Percentiles rank a stretch among this genome's conserved stretches.
Conservation (phyloP, 2,329 filamentous ascomycete species). For the Ploettnerulaceae sp. region DNA sequence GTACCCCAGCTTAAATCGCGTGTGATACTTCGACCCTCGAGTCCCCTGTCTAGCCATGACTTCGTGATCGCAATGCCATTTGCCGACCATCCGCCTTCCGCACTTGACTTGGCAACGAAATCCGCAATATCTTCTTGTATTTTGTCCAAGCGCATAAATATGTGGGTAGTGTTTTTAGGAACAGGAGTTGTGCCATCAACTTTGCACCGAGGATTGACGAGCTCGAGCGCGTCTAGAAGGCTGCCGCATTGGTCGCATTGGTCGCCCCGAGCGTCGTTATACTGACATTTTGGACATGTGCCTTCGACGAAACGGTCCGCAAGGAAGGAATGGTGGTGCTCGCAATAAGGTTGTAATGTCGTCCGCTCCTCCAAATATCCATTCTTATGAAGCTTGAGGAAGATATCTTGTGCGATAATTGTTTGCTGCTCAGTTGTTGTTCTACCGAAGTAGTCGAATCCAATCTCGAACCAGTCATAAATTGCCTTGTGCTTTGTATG, state of each 20-base stretch:
- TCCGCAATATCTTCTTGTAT: conserved; percentile 70
- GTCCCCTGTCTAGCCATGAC: conserved; percentile 76
- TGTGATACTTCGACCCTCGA: conserved; percentile 85
- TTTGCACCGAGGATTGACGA: conserved; percentile 87
- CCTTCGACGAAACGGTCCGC: conserved; percentile 86
- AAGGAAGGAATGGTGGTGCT: conserved; percentile 68
- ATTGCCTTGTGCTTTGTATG: conserved; percentile 84
- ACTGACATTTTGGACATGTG: conserved; percentile 68
- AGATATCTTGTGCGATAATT: conserved; percentile 88
- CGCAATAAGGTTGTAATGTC: conserved; percentile 87
- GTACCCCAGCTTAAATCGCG: conserved; percentile 86
- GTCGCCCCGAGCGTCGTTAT: conserved; percentile 66
- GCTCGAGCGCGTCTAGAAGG: conserved; percentile 53
- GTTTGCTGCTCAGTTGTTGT: conserved; percentile 88
- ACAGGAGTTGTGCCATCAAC: conserved; percentile 80
- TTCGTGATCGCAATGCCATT: conserved; percentile 75
- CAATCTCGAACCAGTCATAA: conserved; percentile 95
- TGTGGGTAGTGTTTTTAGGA: conserved; percentile 78
- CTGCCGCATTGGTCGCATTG: conserved; percentile 70
- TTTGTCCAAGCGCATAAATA: conserved; percentile 82
- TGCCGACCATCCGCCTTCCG: conserved; percentile 69
- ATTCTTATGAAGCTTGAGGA: conserved; percentile 80
- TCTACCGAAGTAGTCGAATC: conserved; percentile 90
- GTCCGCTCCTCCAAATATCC: conserved; percentile 82
- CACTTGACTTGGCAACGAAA: conserved; percentile 71